Evolutionary conservation across 768 basidiomycete species (phyloP).

Genomic region (Trametes cinnabarina): DNA sequence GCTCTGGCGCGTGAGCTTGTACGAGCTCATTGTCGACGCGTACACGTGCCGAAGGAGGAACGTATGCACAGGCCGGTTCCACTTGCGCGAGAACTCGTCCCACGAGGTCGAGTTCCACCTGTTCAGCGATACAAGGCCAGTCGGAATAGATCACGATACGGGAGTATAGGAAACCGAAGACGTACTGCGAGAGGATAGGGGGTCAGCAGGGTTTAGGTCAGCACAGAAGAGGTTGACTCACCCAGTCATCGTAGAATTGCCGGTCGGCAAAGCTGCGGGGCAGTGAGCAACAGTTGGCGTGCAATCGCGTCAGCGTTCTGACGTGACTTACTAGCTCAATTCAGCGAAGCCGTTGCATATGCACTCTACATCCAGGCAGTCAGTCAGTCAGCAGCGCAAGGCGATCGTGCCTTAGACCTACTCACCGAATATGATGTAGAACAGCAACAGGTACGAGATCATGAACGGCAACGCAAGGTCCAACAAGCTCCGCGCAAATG

Average conservation of each 20-base stretch:
- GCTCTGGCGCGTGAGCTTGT: conserved; percentile 68
- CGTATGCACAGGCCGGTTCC: conserved; percentile 97
- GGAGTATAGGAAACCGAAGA: background rate
- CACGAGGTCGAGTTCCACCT: conserved; percentile 96
- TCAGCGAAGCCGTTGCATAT: conserved; percentile 97
- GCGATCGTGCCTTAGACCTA: background rate
- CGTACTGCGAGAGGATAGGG: background rate
- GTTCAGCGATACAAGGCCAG: no score
- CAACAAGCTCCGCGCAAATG: conserved; percentile 72
- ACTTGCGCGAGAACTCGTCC: conserved; percentile 97
- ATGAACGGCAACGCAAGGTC: conserved; percentile 92
- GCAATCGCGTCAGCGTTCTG: background rate
- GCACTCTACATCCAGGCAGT: conserved; percentile 59
- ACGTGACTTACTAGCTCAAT: conserved; percentile 66
- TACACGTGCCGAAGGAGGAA: conserved; percentile 96
- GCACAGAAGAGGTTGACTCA: conserved; percentile 28
- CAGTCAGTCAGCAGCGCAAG: conserved; percentile 7
- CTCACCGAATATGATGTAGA: conserved; percentile 82
- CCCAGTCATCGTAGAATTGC: conserved; percentile 98
- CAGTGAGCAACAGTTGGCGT: background rate
- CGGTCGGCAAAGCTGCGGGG: conserved; percentile 95
- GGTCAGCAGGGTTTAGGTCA: background rate
- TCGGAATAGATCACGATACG: no score
- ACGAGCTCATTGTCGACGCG: conserved; percentile 77
- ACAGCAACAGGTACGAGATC: conserved; percentile 85